Evolutionary conservation across 306 rosid genomes (phyloP).

Genomic region (Casuarina glauca): DNA sequence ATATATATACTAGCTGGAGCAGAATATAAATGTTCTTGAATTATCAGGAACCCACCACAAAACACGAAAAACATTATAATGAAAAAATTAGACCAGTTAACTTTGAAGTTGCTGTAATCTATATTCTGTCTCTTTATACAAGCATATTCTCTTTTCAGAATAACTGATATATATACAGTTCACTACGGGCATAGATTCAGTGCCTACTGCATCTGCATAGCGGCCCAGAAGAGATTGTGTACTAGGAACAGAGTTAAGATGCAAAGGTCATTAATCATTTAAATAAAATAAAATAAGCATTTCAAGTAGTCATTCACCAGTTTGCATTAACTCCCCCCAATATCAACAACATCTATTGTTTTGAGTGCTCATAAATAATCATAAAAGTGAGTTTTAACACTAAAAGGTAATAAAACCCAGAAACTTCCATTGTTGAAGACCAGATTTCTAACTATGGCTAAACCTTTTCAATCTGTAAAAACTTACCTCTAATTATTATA

Average conservation of each 20-base stretch:
- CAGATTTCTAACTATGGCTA: neutral
- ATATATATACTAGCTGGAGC: neutral
- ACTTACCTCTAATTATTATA: neutral
- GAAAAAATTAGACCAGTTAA: neutral
- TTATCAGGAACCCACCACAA: slow-evolving; percentile 2
- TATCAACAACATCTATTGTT: neutral
- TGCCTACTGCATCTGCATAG: neutral
- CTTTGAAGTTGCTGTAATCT: neutral
- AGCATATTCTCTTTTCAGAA: neutral
- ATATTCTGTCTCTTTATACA: neutral
- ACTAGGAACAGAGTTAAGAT: neutral
- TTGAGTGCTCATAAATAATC: neutral
- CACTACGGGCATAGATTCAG: neutral
- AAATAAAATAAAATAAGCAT: neutral
- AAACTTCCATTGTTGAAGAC: neutral
- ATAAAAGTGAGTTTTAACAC: neutral
- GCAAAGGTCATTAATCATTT: neutral
- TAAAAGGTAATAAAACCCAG: neutral
- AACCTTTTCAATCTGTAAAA: neutral
- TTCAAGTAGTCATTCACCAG: neutral
- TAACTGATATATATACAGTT: neutral
- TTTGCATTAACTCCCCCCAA: neutral
- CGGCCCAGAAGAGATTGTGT: neutral
- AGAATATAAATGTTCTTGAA: slow-evolving; percentile 11
- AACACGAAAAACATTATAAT: neutral